Evolutionary conservation across 768 basidiomycete genomes (phyloP).

Genomic region (Clitopilus passeckerianus): DNA sequence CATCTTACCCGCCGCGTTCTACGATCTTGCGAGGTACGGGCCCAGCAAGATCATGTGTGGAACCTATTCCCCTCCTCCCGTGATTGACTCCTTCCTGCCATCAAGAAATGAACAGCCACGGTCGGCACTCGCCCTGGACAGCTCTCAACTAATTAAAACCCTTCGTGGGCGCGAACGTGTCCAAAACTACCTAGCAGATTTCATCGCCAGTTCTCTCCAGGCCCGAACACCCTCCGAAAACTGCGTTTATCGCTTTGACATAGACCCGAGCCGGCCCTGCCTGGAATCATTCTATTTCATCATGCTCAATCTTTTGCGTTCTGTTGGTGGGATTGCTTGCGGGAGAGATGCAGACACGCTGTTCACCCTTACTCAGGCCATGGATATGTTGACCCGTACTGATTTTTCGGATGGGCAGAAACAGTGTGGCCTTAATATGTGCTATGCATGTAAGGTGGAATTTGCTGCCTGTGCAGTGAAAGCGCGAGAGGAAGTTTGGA

Average conservation of each 20-base stretch:
- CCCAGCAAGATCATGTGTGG: constrained; percentile 65
- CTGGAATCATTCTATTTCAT: constrained; percentile 73
- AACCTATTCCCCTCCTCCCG: constrained; percentile 27
- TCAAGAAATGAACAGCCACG: constrained; percentile 23
- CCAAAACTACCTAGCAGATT: constrained; percentile 57
- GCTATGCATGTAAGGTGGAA: constrained; percentile 42
- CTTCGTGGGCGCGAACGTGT: constrained; percentile 62
- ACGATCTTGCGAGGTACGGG: constrained; percentile 70
- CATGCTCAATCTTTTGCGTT: constrained; percentile 65
- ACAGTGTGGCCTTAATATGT: constrained; percentile 51
- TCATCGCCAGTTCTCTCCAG: constrained; percentile 53
- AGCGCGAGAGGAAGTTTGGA: constrained; percentile 59
- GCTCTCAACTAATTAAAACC: constrained; percentile 27
- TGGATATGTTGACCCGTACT: constrained; percentile 66
- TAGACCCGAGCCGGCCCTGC: constrained; percentile 38
- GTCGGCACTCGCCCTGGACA: constrained; percentile 13
- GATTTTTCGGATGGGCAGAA: constrained; percentile 64
- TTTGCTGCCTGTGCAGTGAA: constrained; percentile 30
- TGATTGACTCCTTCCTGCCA: constrained; percentile 19
- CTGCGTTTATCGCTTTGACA: constrained; percentile 37
- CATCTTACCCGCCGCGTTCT: constrained; percentile 67
- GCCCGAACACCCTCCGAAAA: constrained; percentile 39
- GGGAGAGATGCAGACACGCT: constrained; percentile 75
- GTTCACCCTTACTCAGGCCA: constrained; percentile 61
- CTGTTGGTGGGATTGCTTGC: constrained; percentile 64